These are phyloP conservation scores for Vanilla planifolia DNA, from an alignment of 106 monocot genomes.

Conservation along the genomic window DNA sequence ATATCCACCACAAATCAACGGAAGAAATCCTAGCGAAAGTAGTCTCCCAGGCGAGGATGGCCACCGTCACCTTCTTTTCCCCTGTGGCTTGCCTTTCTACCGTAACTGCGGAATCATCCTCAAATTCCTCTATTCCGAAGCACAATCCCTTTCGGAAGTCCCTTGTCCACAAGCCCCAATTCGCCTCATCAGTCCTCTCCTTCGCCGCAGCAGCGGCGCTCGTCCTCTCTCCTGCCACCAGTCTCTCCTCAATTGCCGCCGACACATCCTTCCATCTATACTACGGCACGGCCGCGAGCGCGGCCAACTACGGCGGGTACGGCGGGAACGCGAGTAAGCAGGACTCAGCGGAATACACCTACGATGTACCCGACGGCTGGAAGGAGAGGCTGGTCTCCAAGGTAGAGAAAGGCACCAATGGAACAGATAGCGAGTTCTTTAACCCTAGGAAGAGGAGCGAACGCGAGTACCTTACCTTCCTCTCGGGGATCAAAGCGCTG, in stretches of 20 bases:
- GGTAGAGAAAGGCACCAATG: constrained; percentile 97
- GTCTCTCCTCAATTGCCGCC: constrained; percentile 10
- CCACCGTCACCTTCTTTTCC: constrained; percentile 13
- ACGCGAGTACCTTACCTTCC: constrained; percentile 88
- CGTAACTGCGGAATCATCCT: constrained; percentile 4
- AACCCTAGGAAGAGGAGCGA: constrained; percentile 82
- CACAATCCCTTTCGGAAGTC: constrained; percentile 3
- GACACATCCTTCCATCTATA: constrained; percentile 43
- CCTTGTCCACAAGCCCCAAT: constrained; percentile 5
- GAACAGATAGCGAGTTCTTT: constrained; percentile 98
- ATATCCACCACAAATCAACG: too few species aligned
- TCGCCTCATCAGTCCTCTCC: constrained; percentile 18
- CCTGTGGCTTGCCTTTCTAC: constrained; percentile 6
- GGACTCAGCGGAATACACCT: constrained; percentile 83
- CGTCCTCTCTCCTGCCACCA: constrained; percentile 12
- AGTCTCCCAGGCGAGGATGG: not conserved
- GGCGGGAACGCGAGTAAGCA: constrained; percentile 91
- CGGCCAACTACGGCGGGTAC: constrained; percentile 96
- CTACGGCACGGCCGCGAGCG: constrained; percentile 96
- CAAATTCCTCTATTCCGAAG: not conserved
- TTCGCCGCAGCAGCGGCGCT: constrained; percentile 38
- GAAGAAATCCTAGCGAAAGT: not conserved
- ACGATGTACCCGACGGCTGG: constrained; percentile 84
- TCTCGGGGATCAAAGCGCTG: constrained; percentile 59
- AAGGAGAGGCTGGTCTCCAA: constrained; percentile 92